A percentile compares a stretch with the other conserved stretches of the same genome.
Conservation (phyloP, 495 filamentous ascomycete species). For the Penicillium pancosmium region DNA sequence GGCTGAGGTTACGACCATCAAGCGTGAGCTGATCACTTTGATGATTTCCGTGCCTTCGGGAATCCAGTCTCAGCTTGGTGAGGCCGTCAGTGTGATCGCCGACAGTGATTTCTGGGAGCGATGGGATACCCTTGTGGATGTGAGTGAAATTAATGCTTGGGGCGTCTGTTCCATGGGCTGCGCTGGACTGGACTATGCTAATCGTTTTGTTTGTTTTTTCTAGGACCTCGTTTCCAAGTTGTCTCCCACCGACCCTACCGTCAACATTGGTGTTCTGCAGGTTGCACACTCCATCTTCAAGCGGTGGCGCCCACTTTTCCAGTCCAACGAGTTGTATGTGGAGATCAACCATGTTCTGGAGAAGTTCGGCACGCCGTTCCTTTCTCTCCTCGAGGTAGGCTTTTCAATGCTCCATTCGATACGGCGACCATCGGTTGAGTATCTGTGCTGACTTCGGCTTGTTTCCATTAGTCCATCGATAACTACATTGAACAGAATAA, state of each 20-base stretch:
- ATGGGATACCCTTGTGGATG: constrained; percentile 91
- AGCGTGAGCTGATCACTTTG: constrained; percentile 88
- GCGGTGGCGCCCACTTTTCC: constrained; percentile 90
- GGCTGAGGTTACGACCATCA: constrained; percentile 84
- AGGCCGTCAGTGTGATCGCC: constrained; percentile 94
- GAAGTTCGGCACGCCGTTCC: constrained; percentile 79
- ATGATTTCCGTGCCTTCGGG: constrained; percentile 89
- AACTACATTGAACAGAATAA: constrained; percentile 73
- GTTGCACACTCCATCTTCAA: constrained; percentile 98
- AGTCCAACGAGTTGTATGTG: constrained; percentile 84
- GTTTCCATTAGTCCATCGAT: constrained; percentile 54
- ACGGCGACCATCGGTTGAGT: not conserved
- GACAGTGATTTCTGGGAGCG: constrained; percentile 96
- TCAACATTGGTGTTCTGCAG: constrained; percentile 92
- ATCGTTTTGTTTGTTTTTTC: not conserved
- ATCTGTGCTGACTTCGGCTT: not conserved
- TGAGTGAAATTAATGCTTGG: constrained; percentile 32
- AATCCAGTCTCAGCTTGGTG: constrained; percentile 91
- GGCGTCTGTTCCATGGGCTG: not conserved
- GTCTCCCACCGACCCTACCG: constrained; percentile 69
- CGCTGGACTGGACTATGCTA: not conserved
- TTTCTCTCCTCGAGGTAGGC: constrained; percentile 74
- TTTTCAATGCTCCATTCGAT: not conserved
- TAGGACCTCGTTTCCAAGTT: constrained; percentile 89
- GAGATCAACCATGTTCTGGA: constrained; percentile 93